Evolutionary conservation across 2,329 filamentous ascomycete species (phyloP), one percentile per base, ranked within the genome.

Genomic region (Stemphylium vesicarium): DNA sequence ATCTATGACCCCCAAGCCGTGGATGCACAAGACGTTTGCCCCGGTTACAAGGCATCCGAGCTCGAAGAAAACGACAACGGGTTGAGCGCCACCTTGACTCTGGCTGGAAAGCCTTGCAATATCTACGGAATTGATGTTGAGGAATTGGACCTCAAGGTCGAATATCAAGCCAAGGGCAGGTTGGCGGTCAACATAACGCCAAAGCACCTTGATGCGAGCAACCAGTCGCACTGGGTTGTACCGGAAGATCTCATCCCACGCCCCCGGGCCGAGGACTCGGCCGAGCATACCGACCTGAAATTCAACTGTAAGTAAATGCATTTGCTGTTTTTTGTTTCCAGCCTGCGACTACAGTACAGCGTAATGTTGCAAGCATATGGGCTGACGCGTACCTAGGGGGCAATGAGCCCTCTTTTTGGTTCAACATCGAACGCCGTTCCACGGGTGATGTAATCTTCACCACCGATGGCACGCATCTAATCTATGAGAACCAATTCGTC

Each of bases 401-500:
- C 37, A 85, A 87, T 61, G 78, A 84, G 7, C 83, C 84, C 1
- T 80, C 79, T 0, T 88, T 88, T 70, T 80, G 74, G 56, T 86
- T 80, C 73, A 82, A 74, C 71, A 81, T 83, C 62, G 84, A 76
- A 57, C 87, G 77, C 55, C 81, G 74, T 73, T 88, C 75, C 46
- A 86, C 70, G 73, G 85, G 84, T 0, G 88, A 92, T 67, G 80
- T 86, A 0, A 75, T 93, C 0, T 92, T 92, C 69, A 83, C 84
- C 10, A 92, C 89, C 0, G 75, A 79, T 15, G 86, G 85, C 4
- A 84, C 80, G 2, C 82, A 84, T 10, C 75, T 93, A 12, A 84
- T 93, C 0, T 93, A 85, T 65, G 88, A 92, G 67, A 83, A 92
- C 62, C 90, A 93, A 65, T 93, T 91, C 72, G 84, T 92, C 37